Percentiles rank a stretch among this genome's conserved stretches.
These are phyloP conservation scores for Setaria viridis DNA, from an alignment of 202 grass and related monocot genomes.

Conservation along the genomic window DNA sequence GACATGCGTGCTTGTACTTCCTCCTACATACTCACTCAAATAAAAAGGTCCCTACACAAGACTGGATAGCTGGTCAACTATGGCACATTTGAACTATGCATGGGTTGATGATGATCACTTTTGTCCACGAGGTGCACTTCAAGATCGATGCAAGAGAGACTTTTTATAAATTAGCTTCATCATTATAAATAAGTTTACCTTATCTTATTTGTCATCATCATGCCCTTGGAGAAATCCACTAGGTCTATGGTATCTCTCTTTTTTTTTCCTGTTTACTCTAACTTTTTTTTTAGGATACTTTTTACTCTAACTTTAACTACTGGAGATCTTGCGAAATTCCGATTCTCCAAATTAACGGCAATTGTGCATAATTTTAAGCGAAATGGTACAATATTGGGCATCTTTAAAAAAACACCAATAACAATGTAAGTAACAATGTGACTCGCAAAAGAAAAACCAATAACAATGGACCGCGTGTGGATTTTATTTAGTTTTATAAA, in stretches of 20 bases:
- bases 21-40: too few relatives aligned
- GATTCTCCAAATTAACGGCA: background rate
- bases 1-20: background rate
- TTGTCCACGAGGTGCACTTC: background rate
- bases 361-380: background rate
- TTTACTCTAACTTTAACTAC: too few relatives aligned
- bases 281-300: too few relatives aligned
- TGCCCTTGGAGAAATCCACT: background rate
- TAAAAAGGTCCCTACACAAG: background rate
- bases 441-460: background rate
- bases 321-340: background rate
- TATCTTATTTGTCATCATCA: too few relatives aligned
- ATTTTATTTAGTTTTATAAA: background rate
- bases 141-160: background rate
- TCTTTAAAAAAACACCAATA: too few relatives aligned
- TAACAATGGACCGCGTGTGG: background rate
- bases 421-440: background rate
- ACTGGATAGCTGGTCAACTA: background rate
- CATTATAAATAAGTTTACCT: too few relatives aligned
- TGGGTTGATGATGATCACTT: background rate
- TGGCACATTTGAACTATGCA: background rate
- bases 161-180: too few relatives aligned
- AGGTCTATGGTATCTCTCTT: background rate
- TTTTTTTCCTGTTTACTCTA: background rate
- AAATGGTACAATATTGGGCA: too few relatives aligned